These are phyloP conservation scores for Ceratocystis cubensis DNA, from an alignment of 2,329 filamentous ascomycete species.

Conservation along the genomic window DNA sequence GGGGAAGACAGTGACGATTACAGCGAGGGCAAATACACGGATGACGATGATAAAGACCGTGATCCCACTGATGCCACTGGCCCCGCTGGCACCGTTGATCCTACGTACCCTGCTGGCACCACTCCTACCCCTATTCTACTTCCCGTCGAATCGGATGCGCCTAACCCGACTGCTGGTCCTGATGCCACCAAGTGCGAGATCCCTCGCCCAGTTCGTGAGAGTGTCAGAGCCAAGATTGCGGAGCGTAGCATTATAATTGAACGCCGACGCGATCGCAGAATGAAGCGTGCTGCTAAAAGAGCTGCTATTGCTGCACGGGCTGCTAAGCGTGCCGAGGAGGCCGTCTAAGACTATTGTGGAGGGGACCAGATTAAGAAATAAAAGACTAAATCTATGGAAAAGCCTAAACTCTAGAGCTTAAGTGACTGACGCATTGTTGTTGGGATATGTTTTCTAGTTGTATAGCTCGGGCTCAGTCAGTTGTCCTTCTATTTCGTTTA, in stretches of 20 bases:
- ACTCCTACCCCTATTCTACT: constrained; percentile 12
- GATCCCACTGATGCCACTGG: background rate
- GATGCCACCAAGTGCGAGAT: constrained; percentile 3
- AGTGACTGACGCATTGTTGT: background rate
- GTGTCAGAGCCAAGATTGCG: background rate
- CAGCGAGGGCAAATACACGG: background rate
- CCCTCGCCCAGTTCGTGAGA: background rate
- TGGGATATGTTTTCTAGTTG: background rate
- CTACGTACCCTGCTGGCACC: constrained; percentile 1
- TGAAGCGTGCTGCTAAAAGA: constrained; percentile 13
- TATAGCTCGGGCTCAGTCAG: background rate
- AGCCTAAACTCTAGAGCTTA: background rate
- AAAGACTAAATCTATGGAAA: background rate
- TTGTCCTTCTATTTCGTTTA: background rate
- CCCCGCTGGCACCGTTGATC: constrained; percentile 3
- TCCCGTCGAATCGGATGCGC: constrained; percentile 3
- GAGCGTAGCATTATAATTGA: background rate
- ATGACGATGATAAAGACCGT: background rate
- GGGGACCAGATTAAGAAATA: background rate
- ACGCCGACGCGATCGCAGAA: constrained; percentile 10
- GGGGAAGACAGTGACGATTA: background rate
- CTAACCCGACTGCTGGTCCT: constrained; percentile 3
- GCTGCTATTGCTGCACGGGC: constrained; percentile 11
- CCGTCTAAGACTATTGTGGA: background rate
- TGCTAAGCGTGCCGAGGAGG: constrained; percentile 4